phyloP scores from a whole-genome alignment of 306 rosid genomes.

The Cajanus cajan region DNA sequence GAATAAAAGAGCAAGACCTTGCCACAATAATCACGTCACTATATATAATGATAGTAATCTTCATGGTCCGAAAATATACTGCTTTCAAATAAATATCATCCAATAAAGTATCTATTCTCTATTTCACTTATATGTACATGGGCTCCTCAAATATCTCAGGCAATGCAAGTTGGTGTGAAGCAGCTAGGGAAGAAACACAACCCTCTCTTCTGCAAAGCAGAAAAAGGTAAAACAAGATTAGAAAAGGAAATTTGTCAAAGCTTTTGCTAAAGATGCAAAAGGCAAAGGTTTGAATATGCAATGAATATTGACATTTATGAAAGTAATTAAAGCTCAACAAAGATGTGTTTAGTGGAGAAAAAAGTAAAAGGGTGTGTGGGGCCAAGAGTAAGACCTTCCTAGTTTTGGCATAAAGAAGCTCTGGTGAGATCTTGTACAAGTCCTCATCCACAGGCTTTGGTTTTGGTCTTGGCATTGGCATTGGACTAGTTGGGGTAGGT shows the following conservation, averaged over 20 bases:
- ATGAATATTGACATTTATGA: background rate
- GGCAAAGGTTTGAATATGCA: background rate
- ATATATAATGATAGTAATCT: background rate
- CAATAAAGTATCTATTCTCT: constrained; percentile 26
- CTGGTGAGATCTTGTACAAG: constrained; percentile 77
- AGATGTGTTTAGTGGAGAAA: background rate
- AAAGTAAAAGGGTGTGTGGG: background rate
- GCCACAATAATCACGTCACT: constrained; percentile 8
- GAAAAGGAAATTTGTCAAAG: constrained; percentile 2
- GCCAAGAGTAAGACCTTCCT: constrained; percentile 53
- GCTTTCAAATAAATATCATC: constrained; percentile 17
- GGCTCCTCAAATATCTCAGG: constrained; percentile 38
- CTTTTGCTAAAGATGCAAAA: constrained; percentile 19
- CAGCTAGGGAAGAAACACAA: constrained; percentile 69
- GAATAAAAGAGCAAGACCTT: constrained; percentile 5
- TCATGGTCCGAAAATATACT: background rate
- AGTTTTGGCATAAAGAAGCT: constrained; percentile 56
- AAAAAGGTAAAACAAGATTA: background rate
- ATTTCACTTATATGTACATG: constrained; percentile 39
- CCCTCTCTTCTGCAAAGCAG: constrained; percentile 67
- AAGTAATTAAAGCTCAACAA: constrained; percentile 5
- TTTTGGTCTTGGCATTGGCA: constrained; percentile 41
- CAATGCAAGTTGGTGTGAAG: constrained; percentile 70
- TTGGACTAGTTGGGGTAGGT: constrained; percentile 30
- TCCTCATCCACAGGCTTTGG: constrained; percentile 86